Conservation (phyloP, 306 rosid species). For the Abrus pulchellus region DNA sequence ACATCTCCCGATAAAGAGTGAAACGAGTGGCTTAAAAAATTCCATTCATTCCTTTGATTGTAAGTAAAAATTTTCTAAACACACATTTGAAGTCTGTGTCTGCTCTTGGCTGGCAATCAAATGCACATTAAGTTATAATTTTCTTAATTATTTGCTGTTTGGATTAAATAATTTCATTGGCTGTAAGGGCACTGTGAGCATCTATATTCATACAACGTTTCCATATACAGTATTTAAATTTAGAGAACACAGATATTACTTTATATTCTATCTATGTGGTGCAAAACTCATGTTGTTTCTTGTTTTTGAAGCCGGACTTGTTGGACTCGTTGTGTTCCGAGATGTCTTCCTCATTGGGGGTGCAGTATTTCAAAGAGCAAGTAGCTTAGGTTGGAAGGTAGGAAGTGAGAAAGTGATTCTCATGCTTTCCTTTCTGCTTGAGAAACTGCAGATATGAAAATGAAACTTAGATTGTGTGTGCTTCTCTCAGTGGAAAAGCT, state of each 20-base stretch:
- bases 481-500: constrained; percentile 79
- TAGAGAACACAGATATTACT: not conserved
- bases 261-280: constrained; percentile 26
- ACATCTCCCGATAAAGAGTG: too few species aligned
- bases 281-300: constrained; percentile 35
- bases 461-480: constrained; percentile 37
- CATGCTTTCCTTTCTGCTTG: constrained; percentile 31
- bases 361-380: constrained; percentile 79
- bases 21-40: too few species aligned
- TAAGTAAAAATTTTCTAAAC: too few species aligned
- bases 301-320: constrained; percentile 82
- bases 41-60: not conserved
- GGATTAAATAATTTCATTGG: constrained; percentile 10
- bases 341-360: constrained; percentile 88
- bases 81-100: too few species aligned
- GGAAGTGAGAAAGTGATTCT: constrained; percentile 14
- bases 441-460: constrained; percentile 10
- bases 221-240: not conserved
- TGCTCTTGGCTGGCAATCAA: constrained; percentile 6
- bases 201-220: too few species aligned
- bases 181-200: not conserved
- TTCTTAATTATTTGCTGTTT: constrained; percentile 13
- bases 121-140: not conserved
- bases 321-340: constrained; percentile 84
- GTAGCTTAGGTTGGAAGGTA: constrained; percentile 91